phyloP scores from a whole-genome alignment of 345 rosid genomes.

The Eutrema heterophyllum region DNA sequence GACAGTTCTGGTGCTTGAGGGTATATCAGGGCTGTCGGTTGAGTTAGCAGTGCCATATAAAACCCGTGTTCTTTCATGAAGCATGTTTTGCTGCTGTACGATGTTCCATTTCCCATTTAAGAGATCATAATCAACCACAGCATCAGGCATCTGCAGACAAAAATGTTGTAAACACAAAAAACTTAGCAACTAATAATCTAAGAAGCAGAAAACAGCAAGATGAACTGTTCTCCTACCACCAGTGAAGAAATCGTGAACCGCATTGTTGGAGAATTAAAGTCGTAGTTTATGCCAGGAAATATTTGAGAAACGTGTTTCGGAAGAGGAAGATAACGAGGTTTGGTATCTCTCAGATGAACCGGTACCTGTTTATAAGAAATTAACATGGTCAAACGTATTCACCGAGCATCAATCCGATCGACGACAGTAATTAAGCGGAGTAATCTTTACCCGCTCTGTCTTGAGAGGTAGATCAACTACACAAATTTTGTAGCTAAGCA shows the following conservation, averaged over 20 bases:
- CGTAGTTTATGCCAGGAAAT: conserved; percentile 84
- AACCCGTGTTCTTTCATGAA: conserved; percentile 81
- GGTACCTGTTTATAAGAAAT: conserved; percentile 41
- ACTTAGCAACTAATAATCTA: not conserved
- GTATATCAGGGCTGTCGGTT: conserved; percentile 33
- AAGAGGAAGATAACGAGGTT: conserved; percentile 74
- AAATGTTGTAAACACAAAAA: not conserved
- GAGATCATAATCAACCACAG: conserved; percentile 86
- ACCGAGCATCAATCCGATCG: not conserved
- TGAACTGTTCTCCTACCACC: conserved; percentile 53
- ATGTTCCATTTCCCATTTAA: conserved; percentile 82
- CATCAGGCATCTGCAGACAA: conserved; percentile 81
- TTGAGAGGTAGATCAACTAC: conserved; percentile 69
- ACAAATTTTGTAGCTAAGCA: conserved; percentile 51
- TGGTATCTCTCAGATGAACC: conserved; percentile 52
- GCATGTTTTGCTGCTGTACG: conserved; percentile 91
- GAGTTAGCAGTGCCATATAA: conserved; percentile 72
- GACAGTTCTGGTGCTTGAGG: conserved; percentile 31
- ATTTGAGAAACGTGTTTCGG: conserved; percentile 72
- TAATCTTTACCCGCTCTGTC: conserved; percentile 44
- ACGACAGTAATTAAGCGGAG: not conserved
- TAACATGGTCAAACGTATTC: not conserved
- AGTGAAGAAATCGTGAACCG: conserved; percentile 87
- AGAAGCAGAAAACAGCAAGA: not conserved
- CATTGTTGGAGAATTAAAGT: conserved; percentile 66